phyloP scores from a whole-genome alignment of 352 stramenopile genomes.

The Globisporangium mamillatum region DNA sequence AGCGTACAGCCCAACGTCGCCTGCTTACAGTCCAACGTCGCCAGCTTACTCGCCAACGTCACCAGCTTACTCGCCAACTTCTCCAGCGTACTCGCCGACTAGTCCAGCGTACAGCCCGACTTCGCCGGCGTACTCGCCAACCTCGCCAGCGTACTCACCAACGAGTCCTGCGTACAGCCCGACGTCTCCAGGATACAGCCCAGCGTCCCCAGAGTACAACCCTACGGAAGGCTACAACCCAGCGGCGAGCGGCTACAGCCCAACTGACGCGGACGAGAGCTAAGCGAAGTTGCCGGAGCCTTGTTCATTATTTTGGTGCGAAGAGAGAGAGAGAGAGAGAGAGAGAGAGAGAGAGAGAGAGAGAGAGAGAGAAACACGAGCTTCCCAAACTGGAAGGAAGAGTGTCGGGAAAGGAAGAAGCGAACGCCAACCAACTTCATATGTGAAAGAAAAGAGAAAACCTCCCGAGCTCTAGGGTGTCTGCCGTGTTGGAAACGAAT shows the following conservation, averaged over 20 bases:
- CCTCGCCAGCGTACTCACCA: conserved; percentile 50
- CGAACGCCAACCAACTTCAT: neutral
- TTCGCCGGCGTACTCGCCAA: conserved; percentile 45
- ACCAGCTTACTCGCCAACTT: conserved; percentile 36
- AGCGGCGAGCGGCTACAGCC: conserved; percentile 70
- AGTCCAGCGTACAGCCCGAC: conserved; percentile 45
- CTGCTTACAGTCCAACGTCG: conserved; percentile 52
- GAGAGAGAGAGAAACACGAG: neutral
- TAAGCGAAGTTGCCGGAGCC: conserved; percentile 24
- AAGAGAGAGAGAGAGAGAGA: neutral
- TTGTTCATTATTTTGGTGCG: conserved; percentile 10
- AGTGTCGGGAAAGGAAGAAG: neutral
- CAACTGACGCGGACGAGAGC: conserved; percentile 61
- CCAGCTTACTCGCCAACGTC: conserved; percentile 58
- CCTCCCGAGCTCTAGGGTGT: neutral
- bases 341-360: neutral
- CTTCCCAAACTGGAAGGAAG: neutral
- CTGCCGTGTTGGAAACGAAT: neutral
- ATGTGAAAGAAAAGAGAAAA: neutral
- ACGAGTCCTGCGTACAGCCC: conserved; percentile 64
- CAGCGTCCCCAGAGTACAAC: conserved; percentile 57
- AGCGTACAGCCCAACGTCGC: conserved; percentile 68
- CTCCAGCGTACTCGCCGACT: conserved; percentile 48
- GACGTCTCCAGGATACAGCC: conserved; percentile 57
- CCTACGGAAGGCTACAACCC: conserved; percentile 82